These are phyloP conservation scores for Alternaria sp. DNA, from an alignment of 2,329 filamentous ascomycete species.

Conservation along the genomic window DNA sequence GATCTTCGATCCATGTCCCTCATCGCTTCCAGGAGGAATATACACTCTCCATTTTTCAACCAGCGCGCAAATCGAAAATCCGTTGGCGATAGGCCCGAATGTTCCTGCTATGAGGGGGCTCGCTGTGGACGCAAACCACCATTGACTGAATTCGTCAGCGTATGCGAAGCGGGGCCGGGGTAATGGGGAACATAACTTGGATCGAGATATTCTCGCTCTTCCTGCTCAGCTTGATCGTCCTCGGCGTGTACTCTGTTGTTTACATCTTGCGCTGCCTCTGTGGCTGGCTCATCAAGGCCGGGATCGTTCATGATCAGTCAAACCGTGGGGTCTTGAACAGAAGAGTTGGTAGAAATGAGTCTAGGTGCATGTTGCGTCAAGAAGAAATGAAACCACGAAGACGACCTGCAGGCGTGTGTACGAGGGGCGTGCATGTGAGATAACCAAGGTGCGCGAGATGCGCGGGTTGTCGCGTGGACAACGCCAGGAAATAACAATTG, in stretches of 20 bases:
- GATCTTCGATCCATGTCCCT: constrained; percentile 57
- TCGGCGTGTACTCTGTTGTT: constrained; percentile 48
- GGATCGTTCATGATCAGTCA: constrained; percentile 56
- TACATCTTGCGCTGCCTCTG: constrained; percentile 56
- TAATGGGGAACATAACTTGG: constrained; percentile 47
- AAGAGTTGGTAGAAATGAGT: not conserved
- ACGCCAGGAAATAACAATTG: constrained; percentile 1
- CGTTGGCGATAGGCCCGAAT: constrained; percentile 64
- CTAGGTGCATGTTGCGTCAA: constrained; percentile 1
- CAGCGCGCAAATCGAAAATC: constrained; percentile 64
- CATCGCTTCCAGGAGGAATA: constrained; percentile 56
- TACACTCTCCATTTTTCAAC: constrained; percentile 64
- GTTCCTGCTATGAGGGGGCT: constrained; percentile 65
- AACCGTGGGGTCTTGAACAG: not conserved
- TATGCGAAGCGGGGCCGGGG: not conserved
- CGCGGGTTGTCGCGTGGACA: constrained; percentile 14
- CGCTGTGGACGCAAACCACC: constrained; percentile 69
- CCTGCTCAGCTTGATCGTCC: constrained; percentile 48
- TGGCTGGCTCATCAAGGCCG: constrained; percentile 60
- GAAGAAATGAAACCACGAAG: not conserved
- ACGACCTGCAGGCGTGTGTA: constrained; percentile 2
- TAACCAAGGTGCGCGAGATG: constrained; percentile 11
- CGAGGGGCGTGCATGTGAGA: constrained; percentile 13
- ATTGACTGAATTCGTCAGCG: constrained; percentile 52
- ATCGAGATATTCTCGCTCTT: constrained; percentile 55